phyloP scores from a whole-genome alignment of 2,329 filamentous ascomycete genomes.

The Rhynchosporium agropyri region DNA sequence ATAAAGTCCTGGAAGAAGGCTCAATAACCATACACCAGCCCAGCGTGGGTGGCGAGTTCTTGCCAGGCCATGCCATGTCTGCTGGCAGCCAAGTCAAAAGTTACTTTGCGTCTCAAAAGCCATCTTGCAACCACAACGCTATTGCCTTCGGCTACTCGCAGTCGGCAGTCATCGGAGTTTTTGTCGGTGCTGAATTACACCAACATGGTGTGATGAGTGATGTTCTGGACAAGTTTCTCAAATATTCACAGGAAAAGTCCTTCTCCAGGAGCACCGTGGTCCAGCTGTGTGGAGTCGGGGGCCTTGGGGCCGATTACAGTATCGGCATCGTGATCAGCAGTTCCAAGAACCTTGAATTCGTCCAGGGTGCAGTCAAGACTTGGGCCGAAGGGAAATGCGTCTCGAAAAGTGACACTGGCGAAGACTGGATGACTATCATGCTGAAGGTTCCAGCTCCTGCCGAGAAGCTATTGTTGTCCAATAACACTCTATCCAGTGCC shows the following conservation, averaged over 20 bases:
- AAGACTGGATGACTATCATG: background rate
- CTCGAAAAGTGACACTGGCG: background rate
- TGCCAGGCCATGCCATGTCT: background rate
- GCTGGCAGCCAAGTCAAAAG: background rate
- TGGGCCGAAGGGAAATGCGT: background rate
- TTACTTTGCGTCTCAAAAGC: slow-evolving; percentile 2
- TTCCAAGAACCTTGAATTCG: slow-evolving; percentile 1
- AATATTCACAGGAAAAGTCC: background rate
- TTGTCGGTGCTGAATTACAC: background rate
- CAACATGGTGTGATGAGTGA: background rate
- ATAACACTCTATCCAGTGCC: background rate
- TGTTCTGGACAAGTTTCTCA: slow-evolving; percentile 1
- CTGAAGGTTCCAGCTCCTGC: background rate
- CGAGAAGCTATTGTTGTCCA: slow-evolving; percentile 1
- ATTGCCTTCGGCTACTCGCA: background rate
- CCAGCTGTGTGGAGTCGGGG: background rate
- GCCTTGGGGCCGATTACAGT: background rate
- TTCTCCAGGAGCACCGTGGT: too few species aligned
- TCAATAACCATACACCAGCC: background rate
- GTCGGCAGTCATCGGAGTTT: background rate
- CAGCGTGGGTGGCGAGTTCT: background rate
- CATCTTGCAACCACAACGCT: background rate
- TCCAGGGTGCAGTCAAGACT: slow-evolving; percentile 4
- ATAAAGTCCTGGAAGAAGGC: background rate
- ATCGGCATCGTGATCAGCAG: slow-evolving; percentile 1